A percentile compares a stretch with the other conserved stretches of the same genome.
Evolutionary conservation across 805 yeast species (phyloP).

Genomic region (Zygotorulaspora florentina): DNA sequence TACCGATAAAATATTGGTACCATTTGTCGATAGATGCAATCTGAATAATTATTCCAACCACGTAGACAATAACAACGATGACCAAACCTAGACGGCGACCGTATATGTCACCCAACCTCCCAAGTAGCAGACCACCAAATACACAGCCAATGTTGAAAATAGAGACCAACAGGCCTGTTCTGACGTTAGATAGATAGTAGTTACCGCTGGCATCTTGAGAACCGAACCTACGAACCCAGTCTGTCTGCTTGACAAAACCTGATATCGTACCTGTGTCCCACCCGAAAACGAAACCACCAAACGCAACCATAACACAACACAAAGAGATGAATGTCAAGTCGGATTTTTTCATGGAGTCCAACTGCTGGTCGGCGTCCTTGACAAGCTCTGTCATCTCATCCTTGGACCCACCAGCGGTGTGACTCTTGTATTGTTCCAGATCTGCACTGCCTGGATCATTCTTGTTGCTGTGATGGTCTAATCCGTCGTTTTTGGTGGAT

Average conservation of each 20-base stretch:
- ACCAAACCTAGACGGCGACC: slow-evolving; percentile 64
- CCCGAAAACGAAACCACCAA: slow-evolving; percentile 57
- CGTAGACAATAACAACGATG: slow-evolving; percentile 56
- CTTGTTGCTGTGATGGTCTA: slow-evolving; percentile 2
- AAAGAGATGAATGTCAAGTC: slow-evolving; percentile 20
- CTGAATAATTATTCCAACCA: slow-evolving; percentile 64
- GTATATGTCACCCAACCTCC: slow-evolving; percentile 53
- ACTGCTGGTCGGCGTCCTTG: slow-evolving; percentile 19
- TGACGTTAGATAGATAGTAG: slow-evolving; percentile 45
- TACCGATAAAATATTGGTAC: slow-evolving; percentile 69
- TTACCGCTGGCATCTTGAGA: slow-evolving; percentile 40
- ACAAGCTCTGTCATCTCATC: slow-evolving; percentile 19
- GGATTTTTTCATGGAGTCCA: slow-evolving; percentile 10
- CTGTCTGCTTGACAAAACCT: slow-evolving; percentile 58
- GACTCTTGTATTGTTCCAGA: slow-evolving; percentile 10
- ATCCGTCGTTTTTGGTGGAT: slow-evolving; percentile 5
- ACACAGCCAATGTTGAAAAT: slow-evolving; percentile 73
- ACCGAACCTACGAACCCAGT: slow-evolving; percentile 57
- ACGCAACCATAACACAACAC: slow-evolving; percentile 28
- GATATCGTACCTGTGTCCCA: slow-evolving; percentile 79
- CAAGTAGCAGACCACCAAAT: slow-evolving; percentile 58
- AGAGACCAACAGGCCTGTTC: slow-evolving; percentile 53
- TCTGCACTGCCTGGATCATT: slow-evolving; percentile 6
- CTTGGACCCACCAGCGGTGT: slow-evolving; percentile 8
- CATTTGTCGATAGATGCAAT: slow-evolving; percentile 50